Evolutionary conservation across 2,329 filamentous ascomycete species (phyloP).

Genomic region (Diaporthe caulivora): DNA sequence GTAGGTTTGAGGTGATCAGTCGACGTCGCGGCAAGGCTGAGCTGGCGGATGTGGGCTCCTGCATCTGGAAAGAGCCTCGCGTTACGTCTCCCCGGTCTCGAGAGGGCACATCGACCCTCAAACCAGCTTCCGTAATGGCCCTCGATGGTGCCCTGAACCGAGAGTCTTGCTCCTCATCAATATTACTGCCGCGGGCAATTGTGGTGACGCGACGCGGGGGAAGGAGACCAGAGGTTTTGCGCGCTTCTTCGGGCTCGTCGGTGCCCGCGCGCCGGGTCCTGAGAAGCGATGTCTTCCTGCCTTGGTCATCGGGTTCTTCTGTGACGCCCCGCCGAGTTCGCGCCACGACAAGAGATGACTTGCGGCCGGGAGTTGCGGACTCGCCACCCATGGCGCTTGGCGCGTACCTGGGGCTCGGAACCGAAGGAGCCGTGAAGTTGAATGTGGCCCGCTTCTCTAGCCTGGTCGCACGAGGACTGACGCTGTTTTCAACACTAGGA

Average conservation of each 20-base stretch:
- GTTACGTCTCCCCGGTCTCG: conserved; percentile 32
- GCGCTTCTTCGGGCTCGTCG: conserved; percentile 63
- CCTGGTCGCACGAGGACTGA: conserved; percentile 62
- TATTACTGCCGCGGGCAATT: conserved; percentile 45
- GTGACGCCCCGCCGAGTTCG: conserved; percentile 61
- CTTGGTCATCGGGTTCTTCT: conserved; percentile 60
- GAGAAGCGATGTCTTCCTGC: conserved; percentile 61
- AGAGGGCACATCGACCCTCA: conserved; percentile 54
- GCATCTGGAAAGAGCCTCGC: conserved; percentile 40
- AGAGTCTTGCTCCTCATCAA: conserved; percentile 63
- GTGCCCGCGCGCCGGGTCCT: conserved; percentile 59
- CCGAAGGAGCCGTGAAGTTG: conserved; percentile 47
- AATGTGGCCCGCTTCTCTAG: conserved; percentile 66
- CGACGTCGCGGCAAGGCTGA: conserved; percentile 67
- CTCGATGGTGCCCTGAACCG: conserved; percentile 69
- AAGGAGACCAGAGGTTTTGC: conserved; percentile 58
- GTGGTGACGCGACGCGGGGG: conserved; percentile 59
- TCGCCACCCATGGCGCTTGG: conserved; percentile 48
- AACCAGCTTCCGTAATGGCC: conserved; percentile 65
- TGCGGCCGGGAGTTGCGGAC: conserved; percentile 53
- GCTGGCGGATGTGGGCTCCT: conserved; percentile 54
- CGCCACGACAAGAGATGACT: conserved; percentile 62
- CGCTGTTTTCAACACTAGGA: conserved; percentile 50
- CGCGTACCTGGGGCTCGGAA: conserved; percentile 59
- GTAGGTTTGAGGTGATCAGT: conserved; percentile 61